phyloP scores from a whole-genome alignment of 2,329 filamentous ascomycete species.

The Diaporthe longicolla region DNA sequence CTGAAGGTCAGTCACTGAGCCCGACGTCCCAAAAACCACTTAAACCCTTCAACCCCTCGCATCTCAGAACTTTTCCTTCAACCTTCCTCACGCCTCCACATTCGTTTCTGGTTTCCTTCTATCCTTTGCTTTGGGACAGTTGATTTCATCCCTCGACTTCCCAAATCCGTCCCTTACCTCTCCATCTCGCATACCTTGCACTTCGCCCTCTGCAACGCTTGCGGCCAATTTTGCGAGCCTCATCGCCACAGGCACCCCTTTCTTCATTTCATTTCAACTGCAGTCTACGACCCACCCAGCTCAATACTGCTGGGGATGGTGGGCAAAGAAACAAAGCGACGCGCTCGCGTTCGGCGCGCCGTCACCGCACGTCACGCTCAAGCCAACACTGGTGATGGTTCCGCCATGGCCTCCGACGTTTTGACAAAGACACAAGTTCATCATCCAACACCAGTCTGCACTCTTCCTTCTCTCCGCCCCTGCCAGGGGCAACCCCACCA shows the following conservation, averaged over 20 bases:
- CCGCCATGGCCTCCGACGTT: not conserved
- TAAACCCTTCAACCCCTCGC: not conserved
- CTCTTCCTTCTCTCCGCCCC: conserved; percentile 24
- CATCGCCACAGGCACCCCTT: too few relatives aligned
- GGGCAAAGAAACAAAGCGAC: too few relatives aligned
- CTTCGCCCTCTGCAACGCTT: not conserved
- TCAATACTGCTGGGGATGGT: too few relatives aligned
- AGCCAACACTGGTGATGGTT: not conserved
- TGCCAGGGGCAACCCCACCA: conserved; percentile 6
- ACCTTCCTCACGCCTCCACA: not conserved
- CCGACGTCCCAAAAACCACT: not conserved
- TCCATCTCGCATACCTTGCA: not conserved
- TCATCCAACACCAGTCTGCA: conserved; percentile 25
- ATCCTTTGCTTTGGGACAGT: not conserved
- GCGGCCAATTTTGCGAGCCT: not conserved
- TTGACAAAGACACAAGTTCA: conserved; percentile 11
- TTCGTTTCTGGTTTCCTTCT: not conserved
- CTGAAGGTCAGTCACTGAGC: not conserved
- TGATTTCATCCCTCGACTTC: not conserved
- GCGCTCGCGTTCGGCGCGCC: not conserved
- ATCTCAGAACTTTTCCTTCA: conserved; percentile 1
- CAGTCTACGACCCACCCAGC: too few relatives aligned
- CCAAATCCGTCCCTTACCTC: not conserved
- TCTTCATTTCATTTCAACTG: too few relatives aligned
- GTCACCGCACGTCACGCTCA: not conserved